Evolutionary conservation across 2,329 filamentous ascomycete species (phyloP), one percentile per base, ranked within the genome.

Genomic region (Zymoseptoria passerinii): DNA sequence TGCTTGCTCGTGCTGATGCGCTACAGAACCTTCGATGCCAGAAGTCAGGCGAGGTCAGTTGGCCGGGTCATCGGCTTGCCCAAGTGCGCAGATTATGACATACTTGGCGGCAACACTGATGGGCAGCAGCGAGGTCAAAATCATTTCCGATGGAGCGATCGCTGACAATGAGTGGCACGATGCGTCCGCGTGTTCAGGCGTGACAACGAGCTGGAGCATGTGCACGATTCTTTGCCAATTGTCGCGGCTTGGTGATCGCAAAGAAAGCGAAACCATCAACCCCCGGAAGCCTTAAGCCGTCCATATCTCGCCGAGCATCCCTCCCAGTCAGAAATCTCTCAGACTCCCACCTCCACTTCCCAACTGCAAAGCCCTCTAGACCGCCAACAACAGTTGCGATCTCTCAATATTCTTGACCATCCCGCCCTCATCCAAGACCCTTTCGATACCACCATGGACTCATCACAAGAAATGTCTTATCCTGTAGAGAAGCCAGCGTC

Each of bases 401-500:
- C 50, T 52, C 50, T 52, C 50, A 28, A 28, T n/a, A 52, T 52
- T 52, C 50, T 52, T 52, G 50, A 52, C 50, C 50, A 18, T 27
- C 16, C 9, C 51, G n/a, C 40, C 29, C 0, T 20, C n/a, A 19
- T 19, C 18, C 52, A 18, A 54, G 16, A 27, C 19, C 23, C 50
- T 8, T 28, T 23, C 23, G 6, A 16, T 10, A 18, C n/a, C 50
- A 56, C 13, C 29, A 59, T 56, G 57, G 50, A 55, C 28, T 13
- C 48, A 50, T 56, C 57, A 27, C 56, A 50, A 44, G 48, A 57
- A 50, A 35, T 53, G 20, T 50, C 50, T 53, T 19, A 44, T 50
- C 50, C 50, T 18, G 51, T 19, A 28, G 52, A 53, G 29, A 63
- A 61, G 55, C 48, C 63, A 19, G 55, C 58, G 19, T 63, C 64